Evolutionary conservation across 2,329 filamentous ascomycete genomes (phyloP).

Genomic region (Akanthomyces muscarius): DNA sequence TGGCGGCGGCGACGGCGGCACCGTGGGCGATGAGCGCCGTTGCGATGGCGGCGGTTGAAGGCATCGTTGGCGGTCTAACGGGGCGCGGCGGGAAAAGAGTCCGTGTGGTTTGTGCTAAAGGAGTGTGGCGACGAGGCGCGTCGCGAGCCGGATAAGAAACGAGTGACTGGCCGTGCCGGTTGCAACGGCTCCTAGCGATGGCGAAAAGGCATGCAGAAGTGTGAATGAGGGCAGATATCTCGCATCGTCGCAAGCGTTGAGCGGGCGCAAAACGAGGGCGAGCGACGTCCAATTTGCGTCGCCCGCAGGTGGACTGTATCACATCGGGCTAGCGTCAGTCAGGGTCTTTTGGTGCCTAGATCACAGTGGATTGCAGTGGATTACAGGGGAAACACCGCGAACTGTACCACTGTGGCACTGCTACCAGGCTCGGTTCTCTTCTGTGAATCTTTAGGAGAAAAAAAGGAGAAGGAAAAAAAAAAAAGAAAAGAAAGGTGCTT

Average conservation of each 20-base stretch:
- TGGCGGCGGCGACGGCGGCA: conserved; percentile 6
- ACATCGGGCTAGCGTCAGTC: background rate
- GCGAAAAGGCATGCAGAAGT: background rate
- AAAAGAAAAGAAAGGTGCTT: no score
- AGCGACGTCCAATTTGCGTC: background rate
- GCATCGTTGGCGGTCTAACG: background rate
- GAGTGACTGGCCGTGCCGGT: conserved; percentile 7
- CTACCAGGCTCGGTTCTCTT: no score
- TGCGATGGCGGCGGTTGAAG: background rate
- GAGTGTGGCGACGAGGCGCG: background rate
- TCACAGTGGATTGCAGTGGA: background rate
- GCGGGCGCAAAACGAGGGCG: background rate
- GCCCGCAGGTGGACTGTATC: background rate
- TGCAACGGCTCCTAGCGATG: conserved; percentile 5
- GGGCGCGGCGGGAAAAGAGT: background rate
- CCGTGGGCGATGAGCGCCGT: background rate
- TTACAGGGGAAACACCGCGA: background rate
- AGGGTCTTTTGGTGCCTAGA: conserved; percentile 9
- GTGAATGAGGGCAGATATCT: background rate
- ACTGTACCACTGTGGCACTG: no score
- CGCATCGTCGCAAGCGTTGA: background rate
- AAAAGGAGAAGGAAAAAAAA: no score
- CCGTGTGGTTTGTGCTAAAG: background rate
- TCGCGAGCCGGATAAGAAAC: background rate
- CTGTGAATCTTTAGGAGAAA: no score